Evolutionary conservation across 2,329 filamentous ascomycete species (phyloP).

Genomic region (Pseudogymnoascus sp.): DNA sequence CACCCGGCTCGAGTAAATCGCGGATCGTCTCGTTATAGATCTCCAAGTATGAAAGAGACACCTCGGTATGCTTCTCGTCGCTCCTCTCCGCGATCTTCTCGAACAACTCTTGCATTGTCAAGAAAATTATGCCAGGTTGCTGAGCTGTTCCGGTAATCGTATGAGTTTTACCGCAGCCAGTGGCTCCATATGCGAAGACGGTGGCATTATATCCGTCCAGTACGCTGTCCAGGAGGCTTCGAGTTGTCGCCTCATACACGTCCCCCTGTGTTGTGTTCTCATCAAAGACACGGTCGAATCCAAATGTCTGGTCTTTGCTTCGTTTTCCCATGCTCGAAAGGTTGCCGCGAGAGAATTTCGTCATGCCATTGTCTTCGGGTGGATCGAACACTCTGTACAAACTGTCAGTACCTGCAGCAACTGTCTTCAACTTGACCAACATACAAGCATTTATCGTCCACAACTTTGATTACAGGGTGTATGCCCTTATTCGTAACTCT

Average conservation of each 20-base stretch:
- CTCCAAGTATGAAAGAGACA: slow-evolving; percentile 90
- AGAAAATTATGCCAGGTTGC: slow-evolving; percentile 93
- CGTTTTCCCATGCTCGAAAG: slow-evolving; percentile 74
- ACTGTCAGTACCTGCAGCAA: slow-evolving; percentile 14
- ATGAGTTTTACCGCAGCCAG: slow-evolving; percentile 96
- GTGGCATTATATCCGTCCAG: slow-evolving; percentile 98
- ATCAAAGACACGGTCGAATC: slow-evolving; percentile 94
- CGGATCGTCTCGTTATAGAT: slow-evolving; percentile 99
- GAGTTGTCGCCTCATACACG: slow-evolving; percentile 90
- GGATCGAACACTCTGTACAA: slow-evolving; percentile 80
- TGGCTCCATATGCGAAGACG: slow-evolving; percentile 96
- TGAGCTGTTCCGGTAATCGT: slow-evolving; percentile 90
- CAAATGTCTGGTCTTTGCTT: slow-evolving; percentile 95
- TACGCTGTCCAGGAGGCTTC: slow-evolving; percentile 83
- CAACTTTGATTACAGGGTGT: slow-evolving; percentile 85
- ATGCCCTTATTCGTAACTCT: slow-evolving; percentile 83
- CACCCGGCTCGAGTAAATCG: slow-evolving; percentile 80
- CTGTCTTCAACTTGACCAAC: slow-evolving; percentile 31
- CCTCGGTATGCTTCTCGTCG: slow-evolving; percentile 79
- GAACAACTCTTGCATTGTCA: slow-evolving; percentile 98
- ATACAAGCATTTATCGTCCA: slow-evolving; percentile 93
- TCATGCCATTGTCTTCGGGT: slow-evolving; percentile 87
- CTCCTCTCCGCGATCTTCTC: slow-evolving; percentile 86
- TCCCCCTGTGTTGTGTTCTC: slow-evolving; percentile 87
- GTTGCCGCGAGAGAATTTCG: slow-evolving; percentile 76